Evolutionary conservation across 2,329 filamentous ascomycete genomes (phyloP), one percentile per base, ranked within the genome.

Genomic region (Penicillium sp.): DNA sequence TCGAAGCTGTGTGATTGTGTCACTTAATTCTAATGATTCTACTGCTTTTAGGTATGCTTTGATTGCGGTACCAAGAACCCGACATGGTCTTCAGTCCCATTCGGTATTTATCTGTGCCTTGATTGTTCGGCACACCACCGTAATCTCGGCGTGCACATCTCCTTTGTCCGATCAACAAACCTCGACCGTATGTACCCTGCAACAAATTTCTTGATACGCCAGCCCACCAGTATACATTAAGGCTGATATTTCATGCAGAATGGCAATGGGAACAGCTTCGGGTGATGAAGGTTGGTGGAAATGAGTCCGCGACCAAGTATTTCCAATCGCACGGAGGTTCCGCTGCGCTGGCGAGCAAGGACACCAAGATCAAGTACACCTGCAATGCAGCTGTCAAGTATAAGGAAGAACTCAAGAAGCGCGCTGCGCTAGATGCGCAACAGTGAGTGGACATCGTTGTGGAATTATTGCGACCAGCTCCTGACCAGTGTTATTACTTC

Each of bases 201-300:
- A 30, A 47, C 38, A 39, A 41, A 23, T 51, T 36, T 26, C 42
- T 38, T 16, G 8, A 35, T 13, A 42, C 5, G 13, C 34, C n/a
- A 38, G 8, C 23, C 35, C 53, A 14, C 30, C n/a, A 14, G 32
- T 16, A 35, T n/a, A 36, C n/a, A n/a, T 23, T 19, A 46, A 53
- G 41, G 44, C 67, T 71, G 60, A 73, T n/a, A 44, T 47, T 42
- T 27, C 30, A 42, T 35, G 30, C 66, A 90, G 87, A 90, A 79
- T 99, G 94, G 94, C 91, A 97, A 89, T 99, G 94, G 94, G 91
- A 97, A 64, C 94, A 99, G 74, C 83, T 99, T 57, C 89, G 94
- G 48, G 77, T 93, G 54, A 97, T 99, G 93, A 99, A 99, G 78
- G 91, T 97, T 14, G 94, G 94, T 62, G 94, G 94, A 54, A 99